Base-by-base conservation (phyloP, 2,329 filamentous ascomycete species). In the Botrytis fabae region DNA sequence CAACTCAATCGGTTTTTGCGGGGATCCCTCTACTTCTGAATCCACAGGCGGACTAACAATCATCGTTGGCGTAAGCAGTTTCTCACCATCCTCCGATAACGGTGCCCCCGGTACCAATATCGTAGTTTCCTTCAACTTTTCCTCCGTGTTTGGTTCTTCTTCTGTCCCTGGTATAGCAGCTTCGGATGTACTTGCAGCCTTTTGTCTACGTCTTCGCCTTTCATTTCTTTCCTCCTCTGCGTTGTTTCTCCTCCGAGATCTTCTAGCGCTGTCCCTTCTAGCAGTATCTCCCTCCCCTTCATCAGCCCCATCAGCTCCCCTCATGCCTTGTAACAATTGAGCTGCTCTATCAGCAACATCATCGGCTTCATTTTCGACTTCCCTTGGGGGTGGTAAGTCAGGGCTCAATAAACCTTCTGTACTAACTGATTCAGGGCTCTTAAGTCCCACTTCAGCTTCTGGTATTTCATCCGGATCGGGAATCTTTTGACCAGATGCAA, bases 401-500 rank as follows among this genome's bases (percentile, higher is more conserved):
- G 79, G 77, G 66, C 74, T 78, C 20, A 77, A 62, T 6, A 77
- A 44, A 44, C 78, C 80, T 32, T 84, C 83, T 8, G 79, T 79
- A 59, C 79, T 81, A 22, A 79, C 77, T 28, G 78, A 76, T 18
- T 82, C 82, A 2, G 91, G 88, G 74, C 87, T 90, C 65, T 89
- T 81, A 16, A 76, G 84, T 42, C 84, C 84, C 59, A 88, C 87
- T 35, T 88, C 85, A 61, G 85, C 83, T 72, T 90, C 89, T 69
- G 89, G 86, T 22, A 87, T 87, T 78, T 92, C 91, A 78, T 87
- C 85, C 70, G 86, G 76, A 68, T 97, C 94, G 2, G 93, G 93
- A n/a, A 97, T 92, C 79, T 95, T 89, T 79, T 97, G 94, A 14
- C 95, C 95, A 28, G 92, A 95, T 25, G 95, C 94, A 70, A 98